These are phyloP conservation scores for Mayamaea pseudoterrestris DNA, from an alignment of 108 stramenopile genomes.

Conservation along the genomic window DNA sequence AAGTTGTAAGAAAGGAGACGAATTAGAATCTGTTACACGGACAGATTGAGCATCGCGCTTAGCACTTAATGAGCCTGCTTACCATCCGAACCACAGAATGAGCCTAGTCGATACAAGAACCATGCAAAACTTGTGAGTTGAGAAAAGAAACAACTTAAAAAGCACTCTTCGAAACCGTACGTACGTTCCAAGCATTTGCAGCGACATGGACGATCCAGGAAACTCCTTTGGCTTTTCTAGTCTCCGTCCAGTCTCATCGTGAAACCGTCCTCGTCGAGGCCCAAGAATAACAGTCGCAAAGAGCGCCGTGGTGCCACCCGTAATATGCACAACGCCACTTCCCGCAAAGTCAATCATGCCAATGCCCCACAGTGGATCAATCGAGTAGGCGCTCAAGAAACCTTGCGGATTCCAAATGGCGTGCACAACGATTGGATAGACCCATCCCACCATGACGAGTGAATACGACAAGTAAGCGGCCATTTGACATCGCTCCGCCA, in stretches of 20 bases:
- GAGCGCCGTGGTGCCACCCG: slow-evolving; percentile 79
- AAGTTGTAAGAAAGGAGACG: too few relatives aligned
- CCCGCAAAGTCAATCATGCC: slow-evolving; percentile 93
- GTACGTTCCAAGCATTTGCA: slow-evolving; percentile 18
- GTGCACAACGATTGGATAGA: slow-evolving; percentile 83
- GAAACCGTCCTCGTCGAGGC: slow-evolving; percentile 72
- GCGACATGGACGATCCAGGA: slow-evolving; percentile 61
- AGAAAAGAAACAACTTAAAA: not conserved
- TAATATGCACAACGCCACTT: slow-evolving; percentile 84
- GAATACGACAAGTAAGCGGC: slow-evolving; percentile 71
- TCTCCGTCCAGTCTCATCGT: slow-evolving; percentile 54
- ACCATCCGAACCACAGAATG: slow-evolving; percentile 92
- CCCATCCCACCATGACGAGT: slow-evolving; percentile 55
- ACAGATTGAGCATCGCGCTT: too few relatives aligned
- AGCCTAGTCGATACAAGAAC: slow-evolving; percentile 40
- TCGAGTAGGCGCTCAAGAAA: slow-evolving; percentile 32
- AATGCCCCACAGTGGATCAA: slow-evolving; percentile 47
- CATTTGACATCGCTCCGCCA: slow-evolving; percentile 70
- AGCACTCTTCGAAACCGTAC: not conserved
- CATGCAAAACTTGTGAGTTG: slow-evolving; percentile 1
- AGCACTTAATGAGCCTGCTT: too few relatives aligned
- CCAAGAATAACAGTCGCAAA: slow-evolving; percentile 75
- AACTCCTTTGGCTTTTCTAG: slow-evolving; percentile 52
- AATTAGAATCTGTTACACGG: too few relatives aligned
- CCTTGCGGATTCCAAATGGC: slow-evolving; percentile 67